phyloP scores from a whole-genome alignment of 805 yeast genomes.

The Pichia ethanolica region DNA sequence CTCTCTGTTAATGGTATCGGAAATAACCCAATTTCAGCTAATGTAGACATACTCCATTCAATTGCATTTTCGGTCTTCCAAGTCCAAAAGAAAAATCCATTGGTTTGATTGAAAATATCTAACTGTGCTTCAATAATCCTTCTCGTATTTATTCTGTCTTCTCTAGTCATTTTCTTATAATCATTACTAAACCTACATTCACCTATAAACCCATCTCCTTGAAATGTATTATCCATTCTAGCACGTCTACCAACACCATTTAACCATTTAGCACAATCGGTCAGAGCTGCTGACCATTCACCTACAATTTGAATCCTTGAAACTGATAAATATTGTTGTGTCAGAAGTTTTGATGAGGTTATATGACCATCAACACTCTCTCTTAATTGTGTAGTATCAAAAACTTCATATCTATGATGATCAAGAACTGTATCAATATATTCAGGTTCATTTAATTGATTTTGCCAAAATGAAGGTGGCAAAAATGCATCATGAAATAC shows the following conservation, averaged over 20 bases:
- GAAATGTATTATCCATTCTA: constrained; percentile 54
- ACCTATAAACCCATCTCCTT: constrained; percentile 41
- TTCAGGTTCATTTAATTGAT: constrained; percentile 9
- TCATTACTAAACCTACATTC: constrained; percentile 36
- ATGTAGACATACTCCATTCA: constrained; percentile 58
- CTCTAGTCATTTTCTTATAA: constrained; percentile 34
- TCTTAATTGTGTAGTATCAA: constrained; percentile 52
- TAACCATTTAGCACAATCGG: constrained; percentile 65
- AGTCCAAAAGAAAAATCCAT: constrained; percentile 71
- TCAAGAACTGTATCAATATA: constrained; percentile 60
- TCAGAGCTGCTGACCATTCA: constrained; percentile 65
- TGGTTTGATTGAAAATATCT: constrained; percentile 37
- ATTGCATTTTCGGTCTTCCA: constrained; percentile 58
- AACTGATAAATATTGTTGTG: constrained; percentile 29
- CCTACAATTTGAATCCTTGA: constrained; percentile 50
- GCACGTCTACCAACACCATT: constrained; percentile 66
- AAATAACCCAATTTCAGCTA: constrained; percentile 44
- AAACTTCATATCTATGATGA: constrained; percentile 91
- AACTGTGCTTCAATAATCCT: constrained; percentile 56
- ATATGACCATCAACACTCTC: constrained; percentile 57
- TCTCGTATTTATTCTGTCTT: constrained; percentile 38
- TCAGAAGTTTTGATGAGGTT: constrained; percentile 43
- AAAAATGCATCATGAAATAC: constrained; percentile 64
- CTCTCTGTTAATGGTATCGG: constrained; percentile 63
- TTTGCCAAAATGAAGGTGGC: constrained; percentile 48